Conservation (phyloP, 2,329 filamentous ascomycete genomes). For the Huntiella omanensis region DNA sequence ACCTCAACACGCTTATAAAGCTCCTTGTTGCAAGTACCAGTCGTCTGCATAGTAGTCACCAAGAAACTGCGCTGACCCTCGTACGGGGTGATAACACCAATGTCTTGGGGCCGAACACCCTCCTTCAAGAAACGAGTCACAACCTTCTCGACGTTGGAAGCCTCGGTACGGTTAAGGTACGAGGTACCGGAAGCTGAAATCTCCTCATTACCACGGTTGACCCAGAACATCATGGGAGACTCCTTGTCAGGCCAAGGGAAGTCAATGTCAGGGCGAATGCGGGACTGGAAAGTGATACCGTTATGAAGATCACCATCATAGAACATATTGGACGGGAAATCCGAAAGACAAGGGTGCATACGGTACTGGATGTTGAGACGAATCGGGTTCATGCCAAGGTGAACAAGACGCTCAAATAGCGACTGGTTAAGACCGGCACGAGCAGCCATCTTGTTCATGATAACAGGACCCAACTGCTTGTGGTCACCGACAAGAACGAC, state of each 20-base stretch:
- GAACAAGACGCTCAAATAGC: conserved; percentile 90
- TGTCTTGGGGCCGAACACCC: conserved; percentile 79
- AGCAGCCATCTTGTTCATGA: conserved; percentile 99
- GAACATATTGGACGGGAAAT: conserved; percentile 99
- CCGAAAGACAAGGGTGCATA: conserved; percentile 94
- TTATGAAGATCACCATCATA: conserved; percentile 96
- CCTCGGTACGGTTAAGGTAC: conserved; percentile 93
- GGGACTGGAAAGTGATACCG: conserved; percentile 75
- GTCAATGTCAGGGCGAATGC: conserved; percentile 81
- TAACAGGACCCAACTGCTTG: conserved; percentile 92
- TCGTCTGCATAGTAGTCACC: conserved; percentile 98
- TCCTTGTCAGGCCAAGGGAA: conserved; percentile 94
- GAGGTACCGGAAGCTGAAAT: conserved; percentile 96
- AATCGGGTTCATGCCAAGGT: conserved; percentile 76
- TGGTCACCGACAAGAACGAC: conserved; percentile 97
- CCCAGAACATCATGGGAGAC: conserved; percentile 99
- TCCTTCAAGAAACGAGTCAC: conserved; percentile 98
- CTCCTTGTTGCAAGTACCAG: conserved; percentile 94
- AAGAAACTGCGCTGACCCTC: conserved; percentile 97
- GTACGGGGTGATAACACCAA: conserved; percentile 96
- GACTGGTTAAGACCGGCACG: conserved; percentile 96
- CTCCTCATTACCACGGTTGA: conserved; percentile 90
- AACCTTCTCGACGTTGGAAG: conserved; percentile 94
- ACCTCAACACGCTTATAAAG: conserved; percentile 98
- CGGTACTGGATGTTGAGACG: conserved; percentile 94